Evolutionary conservation across 148 eudicot species (phyloP), one percentile per base, ranked within the genome.

Genomic region (Oxyria digyna): DNA sequence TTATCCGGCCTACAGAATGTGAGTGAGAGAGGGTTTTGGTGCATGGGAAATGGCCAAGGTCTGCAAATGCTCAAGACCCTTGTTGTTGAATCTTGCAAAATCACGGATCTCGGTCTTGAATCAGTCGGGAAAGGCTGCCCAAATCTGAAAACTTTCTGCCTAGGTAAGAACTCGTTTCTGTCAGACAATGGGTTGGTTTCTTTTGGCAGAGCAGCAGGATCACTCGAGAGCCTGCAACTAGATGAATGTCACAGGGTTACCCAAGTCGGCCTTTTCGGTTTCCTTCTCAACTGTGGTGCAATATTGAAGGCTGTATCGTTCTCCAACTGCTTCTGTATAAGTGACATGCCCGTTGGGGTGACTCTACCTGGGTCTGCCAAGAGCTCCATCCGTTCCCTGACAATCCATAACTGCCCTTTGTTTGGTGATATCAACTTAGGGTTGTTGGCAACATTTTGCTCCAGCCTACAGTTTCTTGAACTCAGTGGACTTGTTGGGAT

Each of bases 181-280:
- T 94, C 97, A 4, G 99, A 94, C 76, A 84, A 81, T 24, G 99
- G 99, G 43, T 68, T 93, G 79, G 81, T 85, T 26, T 74, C 88
- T 59, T 83, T 88, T 74, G 85, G 80, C 72, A 88, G 81, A 78
- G 75, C 72, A 23, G 80, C 89, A 1, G 42, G 1, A 4, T 81
- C 89, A 26, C 84, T 94, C 20, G 91, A 83, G 77, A 80, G 83
- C 70, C 87, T 94, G 42, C 82, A 79, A 48, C 69, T 94, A 26
- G 96, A 94, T 35, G 99, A 94, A 68, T 87, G 95, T 85, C 92
- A 91, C 80, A 82, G 87, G 87, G 74, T 94, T 73, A 88, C 99
- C 67, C 97, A 87, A 68, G 70, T 70, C 23, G 99, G 97, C 71
- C 69, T 94, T 78, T 85, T 94, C 64, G 85, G 84, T 70, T 75